A percentile compares a stretch with the other conserved stretches of the same genome.
phyloP scores from a whole-genome alignment of 176 grass and related monocot species.

The Pharus latifolius region DNA sequence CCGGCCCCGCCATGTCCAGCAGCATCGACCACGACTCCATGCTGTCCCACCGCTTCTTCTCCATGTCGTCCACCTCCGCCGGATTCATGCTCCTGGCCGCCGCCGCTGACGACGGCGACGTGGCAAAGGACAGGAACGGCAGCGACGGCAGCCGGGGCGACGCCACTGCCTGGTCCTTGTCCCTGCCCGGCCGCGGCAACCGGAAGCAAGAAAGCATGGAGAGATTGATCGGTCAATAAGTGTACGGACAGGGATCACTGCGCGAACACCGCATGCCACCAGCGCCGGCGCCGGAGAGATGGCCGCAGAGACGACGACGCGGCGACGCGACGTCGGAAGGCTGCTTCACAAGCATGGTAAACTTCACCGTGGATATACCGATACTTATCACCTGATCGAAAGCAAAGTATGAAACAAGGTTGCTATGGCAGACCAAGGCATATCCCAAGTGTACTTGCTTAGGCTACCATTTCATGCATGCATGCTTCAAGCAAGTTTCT shows the following conservation, averaged over 20 bases:
- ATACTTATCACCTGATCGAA: neutral
- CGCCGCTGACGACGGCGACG: slow-evolving; percentile 26
- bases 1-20: slow-evolving; percentile 38
- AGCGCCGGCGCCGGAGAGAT: neutral
- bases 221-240: neutral
- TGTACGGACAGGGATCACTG: neutral
- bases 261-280: neutral
- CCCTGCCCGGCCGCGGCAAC: slow-evolving; percentile 22
- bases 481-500: neutral
- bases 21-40: slow-evolving; percentile 99
- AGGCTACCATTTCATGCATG: neutral
- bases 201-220: slow-evolving; percentile 62
- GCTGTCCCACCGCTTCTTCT: slow-evolving; percentile 98
- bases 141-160: slow-evolving; percentile 3
- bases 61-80: slow-evolving; percentile 80
- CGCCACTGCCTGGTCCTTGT: slow-evolving; percentile 14
- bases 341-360: slow-evolving; percentile 19
- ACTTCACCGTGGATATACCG: neutral
- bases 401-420: neutral
- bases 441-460: neutral
- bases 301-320: neutral
- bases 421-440: neutral
- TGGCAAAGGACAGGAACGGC: slow-evolving; percentile 25
- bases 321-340: neutral
- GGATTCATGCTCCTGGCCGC: slow-evolving; percentile 10